Base-by-base conservation (phyloP, 352 stramenopile genomes). In the Phytophthora brassicae region DNA sequence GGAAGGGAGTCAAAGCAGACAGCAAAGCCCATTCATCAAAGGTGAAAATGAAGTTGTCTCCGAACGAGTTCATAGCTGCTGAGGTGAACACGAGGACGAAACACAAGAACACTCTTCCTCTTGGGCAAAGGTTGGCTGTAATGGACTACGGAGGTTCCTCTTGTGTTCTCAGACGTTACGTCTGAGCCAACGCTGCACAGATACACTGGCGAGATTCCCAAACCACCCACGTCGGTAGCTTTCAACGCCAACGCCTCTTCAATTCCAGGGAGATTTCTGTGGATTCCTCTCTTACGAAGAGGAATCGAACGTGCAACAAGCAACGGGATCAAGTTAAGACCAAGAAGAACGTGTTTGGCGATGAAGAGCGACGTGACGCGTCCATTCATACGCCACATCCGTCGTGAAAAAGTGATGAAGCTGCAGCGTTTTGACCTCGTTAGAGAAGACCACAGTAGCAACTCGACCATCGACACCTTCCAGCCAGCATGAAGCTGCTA, bases 311-410 rank as follows among this genome's bases (percentile, higher is more conserved):
- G 67, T n/a, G 36, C 26, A 46, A 69, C 20, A 3, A 71, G 6
- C 22, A 78, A 36, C 4, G 66, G 63, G 0, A 78, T 3, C 1
- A 78, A 29, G 45, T 78, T 81, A 13, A 74, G 7, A 2, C 36
- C 63, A 1, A 81, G 29, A n/a, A 81, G 6, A 4, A 56, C 14
- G 0, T 78, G 13, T 42, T 81, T 81, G 9, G 39, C 26, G 29
- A 45, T 47, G 12, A 77, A 64, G 0, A 82, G 29, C 2, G 48
- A 17, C 2, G 24, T 26, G n/a, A 77, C 48, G 4, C 71, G 72
- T 1, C 73, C 73, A 56, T 77, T 73, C 35, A 79, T 60, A 51
- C n/a, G 70, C 63, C 9, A 69, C 17, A 36, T 66, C 52, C 44
- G 42, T 79, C 71, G 17, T 74, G 31, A 38, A 38, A 38, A 60